Evolutionary conservation across 2,329 filamentous ascomycete species (phyloP).

Genomic region (Paraconiothyrium sp.): DNA sequence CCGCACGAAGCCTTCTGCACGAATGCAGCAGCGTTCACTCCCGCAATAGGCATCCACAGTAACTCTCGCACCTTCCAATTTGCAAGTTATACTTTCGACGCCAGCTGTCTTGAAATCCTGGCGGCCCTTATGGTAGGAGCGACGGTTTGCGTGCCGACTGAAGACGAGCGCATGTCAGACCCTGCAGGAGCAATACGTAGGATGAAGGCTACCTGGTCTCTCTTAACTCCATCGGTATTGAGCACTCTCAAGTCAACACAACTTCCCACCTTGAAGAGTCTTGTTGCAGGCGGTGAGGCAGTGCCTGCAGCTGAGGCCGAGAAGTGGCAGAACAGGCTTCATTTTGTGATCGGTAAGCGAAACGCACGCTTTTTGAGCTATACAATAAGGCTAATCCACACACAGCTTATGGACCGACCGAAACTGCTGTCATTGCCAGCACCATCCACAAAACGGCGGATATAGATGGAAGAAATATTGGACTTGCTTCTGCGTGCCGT

Average conservation of each 20-base stretch:
- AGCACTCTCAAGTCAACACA: slow-evolving; percentile 53
- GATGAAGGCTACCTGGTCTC: slow-evolving; percentile 39
- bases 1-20: slow-evolving; percentile 69
- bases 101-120: slow-evolving; percentile 64
- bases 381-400: slow-evolving; percentile 12
- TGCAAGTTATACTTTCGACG: slow-evolving; percentile 64
- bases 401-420: slow-evolving; percentile 45
- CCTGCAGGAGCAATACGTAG: slow-evolving; percentile 54
- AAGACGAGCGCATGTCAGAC: slow-evolving; percentile 64
- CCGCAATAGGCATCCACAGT: slow-evolving; percentile 55
- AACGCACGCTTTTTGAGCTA: slow-evolving; percentile 6
- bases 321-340: slow-evolving; percentile 54
- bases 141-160: slow-evolving; percentile 64
- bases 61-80: slow-evolving; percentile 66
- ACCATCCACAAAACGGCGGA: slow-evolving; percentile 36
- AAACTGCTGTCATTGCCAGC: slow-evolving; percentile 41
- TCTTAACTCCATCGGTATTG: slow-evolving; percentile 45
- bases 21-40: slow-evolving; percentile 40
- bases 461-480: slow-evolving; percentile 42
- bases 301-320: slow-evolving; percentile 52
- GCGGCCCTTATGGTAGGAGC: slow-evolving; percentile 62
- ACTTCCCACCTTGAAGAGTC: slow-evolving; percentile 53
- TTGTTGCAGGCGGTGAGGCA: slow-evolving; percentile 57
- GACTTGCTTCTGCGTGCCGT: slow-evolving; percentile 40
- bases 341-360: slow-evolving; percentile 57